A percentile compares a stretch with the other conserved stretches of the same genome.
Conservation (phyloP, 2,329 filamentous ascomycete species). For the Sporothrix dimorphospora region DNA sequence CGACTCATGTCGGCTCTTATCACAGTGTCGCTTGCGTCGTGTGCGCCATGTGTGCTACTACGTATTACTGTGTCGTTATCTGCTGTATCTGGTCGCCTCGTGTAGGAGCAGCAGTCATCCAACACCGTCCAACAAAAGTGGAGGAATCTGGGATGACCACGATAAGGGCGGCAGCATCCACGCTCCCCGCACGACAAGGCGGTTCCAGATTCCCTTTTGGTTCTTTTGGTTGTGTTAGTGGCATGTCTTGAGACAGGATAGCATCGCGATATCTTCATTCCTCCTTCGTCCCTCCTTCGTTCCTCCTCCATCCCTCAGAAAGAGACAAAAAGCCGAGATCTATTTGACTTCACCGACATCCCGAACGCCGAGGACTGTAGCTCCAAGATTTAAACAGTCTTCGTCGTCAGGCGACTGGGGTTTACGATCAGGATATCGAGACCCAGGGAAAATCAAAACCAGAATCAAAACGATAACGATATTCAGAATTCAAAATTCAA, state of each 20-base stretch:
- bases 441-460: neutral
- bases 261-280: neutral
- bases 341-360: neutral
- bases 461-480: neutral
- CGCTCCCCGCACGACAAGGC: neutral
- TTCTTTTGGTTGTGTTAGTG: slow-evolving; percentile 12
- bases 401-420: neutral
- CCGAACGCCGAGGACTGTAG: slow-evolving; percentile 6
- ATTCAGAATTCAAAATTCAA: neutral
- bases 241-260: neutral
- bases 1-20: slow-evolving; percentile 7
- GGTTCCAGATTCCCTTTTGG: slow-evolving; percentile 6
- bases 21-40: neutral
- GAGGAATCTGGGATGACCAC: slow-evolving; percentile 9
- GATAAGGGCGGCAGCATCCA: neutral
- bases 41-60: neutral
- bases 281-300: neutral
- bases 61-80: neutral
- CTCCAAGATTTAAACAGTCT: neutral
- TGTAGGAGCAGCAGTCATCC: neutral
- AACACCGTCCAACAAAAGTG: neutral
- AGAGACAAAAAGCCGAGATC: neutral
- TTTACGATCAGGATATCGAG: neutral
- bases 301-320: neutral
- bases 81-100: neutral